Evolutionary conservation across 23 red algal genomes (phyloP), one percentile per base, ranked within the genome.

Genomic region (Gracilaria caudata): DNA sequence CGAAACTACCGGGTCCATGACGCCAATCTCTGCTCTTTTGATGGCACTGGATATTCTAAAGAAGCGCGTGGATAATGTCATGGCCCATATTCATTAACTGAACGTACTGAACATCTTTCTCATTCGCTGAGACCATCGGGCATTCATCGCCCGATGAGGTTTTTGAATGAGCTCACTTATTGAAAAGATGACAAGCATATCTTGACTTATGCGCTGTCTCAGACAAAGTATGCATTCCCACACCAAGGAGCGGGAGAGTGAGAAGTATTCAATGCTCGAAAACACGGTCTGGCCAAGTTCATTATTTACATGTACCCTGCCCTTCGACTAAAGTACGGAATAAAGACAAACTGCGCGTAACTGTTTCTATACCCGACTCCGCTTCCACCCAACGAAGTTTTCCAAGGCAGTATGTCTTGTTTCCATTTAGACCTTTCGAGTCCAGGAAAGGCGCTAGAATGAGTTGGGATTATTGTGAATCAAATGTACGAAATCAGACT

Each of bases 1-100:
- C 0, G 86, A 95, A 54, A 95, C 85, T 14, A 95, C 93, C 3
- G 93, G 93, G 14, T 78, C 82, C 51, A 44, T 95, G 23, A 65
- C 86, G 30, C 82, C 93, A 33, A 20, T 32, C 29, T 57, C 53
- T 14, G 81, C 80, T 26, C 60, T 95, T 46, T 30, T 51, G 17
- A 81, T 75, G 64, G 93, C 93, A 12, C 75, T 95, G 16, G 65
- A 64, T 46, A 51, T 95, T 12, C 53, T 95, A 12, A 63, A 80
- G 32, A 80, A 80, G 35, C 51, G 56, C 35, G 77, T 63, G 2
- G 77, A 80, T 32, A 80, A 80, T 80, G 77, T 80, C 8, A 57
- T 80, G 51, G 77, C 77, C 9, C 77, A 80, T 28, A 57, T 80
- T 41, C 38, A 77, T 51, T 80, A 80, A 80, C 40, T 66, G 61